Evolutionary conservation across 2,329 filamentous ascomycete genomes (phyloP).

Genomic region (Monosporascus sp.): DNA sequence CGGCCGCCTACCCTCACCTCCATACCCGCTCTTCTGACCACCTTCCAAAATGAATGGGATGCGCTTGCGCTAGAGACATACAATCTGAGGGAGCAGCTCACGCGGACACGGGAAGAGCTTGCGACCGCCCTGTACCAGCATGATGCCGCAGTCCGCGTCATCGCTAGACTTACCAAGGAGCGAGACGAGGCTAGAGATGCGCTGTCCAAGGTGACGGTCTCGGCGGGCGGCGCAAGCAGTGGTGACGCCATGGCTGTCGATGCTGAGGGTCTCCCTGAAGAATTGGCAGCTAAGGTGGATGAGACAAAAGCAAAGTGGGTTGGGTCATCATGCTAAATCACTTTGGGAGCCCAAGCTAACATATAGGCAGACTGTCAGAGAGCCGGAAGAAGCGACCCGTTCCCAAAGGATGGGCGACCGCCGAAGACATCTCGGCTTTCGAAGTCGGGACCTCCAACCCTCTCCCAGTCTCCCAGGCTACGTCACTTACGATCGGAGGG

Average conservation of each 20-base stretch:
- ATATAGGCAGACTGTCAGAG: conserved; percentile 64
- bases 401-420: conserved; percentile 77
- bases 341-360: conserved; percentile 12
- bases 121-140: conserved; percentile 93
- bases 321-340: neutral
- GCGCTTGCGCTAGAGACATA: conserved; percentile 86
- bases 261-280: conserved; percentile 66
- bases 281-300: conserved; percentile 67
- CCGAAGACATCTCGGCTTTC: conserved; percentile 59
- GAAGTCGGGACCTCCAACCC: conserved; percentile 39
- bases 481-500: conserved; percentile 46
- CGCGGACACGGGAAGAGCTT: conserved; percentile 87
- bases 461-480: conserved; percentile 41
- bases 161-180: conserved; percentile 85
- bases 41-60: conserved; percentile 99
- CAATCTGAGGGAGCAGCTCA: conserved; percentile 81
- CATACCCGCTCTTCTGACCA: conserved; percentile 86
- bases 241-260: conserved; percentile 95
- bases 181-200: conserved; percentile 88
- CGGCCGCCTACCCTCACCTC: conserved; percentile 91
- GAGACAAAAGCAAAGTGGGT: conserved; percentile 74
- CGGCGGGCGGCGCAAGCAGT: conserved; percentile 46
- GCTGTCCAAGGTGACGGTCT: conserved; percentile 76
- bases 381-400: conserved; percentile 84
- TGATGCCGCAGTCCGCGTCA: conserved; percentile 92